Evolutionary conservation across 106 monocot species (phyloP), one percentile per base, ranked within the genome.

Genomic region (Phalaenopsis aphrodite): DNA sequence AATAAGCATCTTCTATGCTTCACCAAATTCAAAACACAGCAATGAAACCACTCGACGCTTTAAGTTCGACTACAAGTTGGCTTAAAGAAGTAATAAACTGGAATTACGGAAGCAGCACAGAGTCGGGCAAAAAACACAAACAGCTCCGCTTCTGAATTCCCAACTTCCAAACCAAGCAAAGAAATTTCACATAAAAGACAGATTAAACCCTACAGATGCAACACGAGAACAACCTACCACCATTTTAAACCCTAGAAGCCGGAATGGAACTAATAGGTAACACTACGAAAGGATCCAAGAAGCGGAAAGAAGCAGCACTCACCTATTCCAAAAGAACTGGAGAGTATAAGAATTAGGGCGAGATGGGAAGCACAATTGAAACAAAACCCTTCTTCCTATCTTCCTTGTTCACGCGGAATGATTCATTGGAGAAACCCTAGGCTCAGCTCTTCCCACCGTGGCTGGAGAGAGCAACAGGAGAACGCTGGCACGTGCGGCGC

Each of bases 361-460:
- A 69, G 15, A 69, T 69, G 37, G 10, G 12, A 69, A 69, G 37
- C 37, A 38, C 38, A 69, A 2, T 37, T 37, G 69, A 12, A 14
- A 38, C 4, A 37, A 30, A 30, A 30, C 69, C 37, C 24, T 6
- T 2, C 10, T 15, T 69, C 14, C 69, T 38, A 11, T 37, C 24
- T 30, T 39, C 69, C 69, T 69, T 69, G 69, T 37, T 69, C 12
- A 12, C 69, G 38, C 4, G 37, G 37, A 37, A 30, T 6, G 69
- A 69, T 6, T 69, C 38, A 30, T 69, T 14, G 37, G 3, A 69
- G 69, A 69, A 69, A 69, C 69, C 69, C 69, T 69, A 69, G 69
- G 38, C 14, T 11, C 24, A 37, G 24, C 37, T 37, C 69, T 39
- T 19, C 36, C 38, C 11, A 38, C 69, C 69, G 37, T 5, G 38